Evolutionary conservation across 2,329 filamentous ascomycete genomes (phyloP).

Genomic region (Chaetomiaceae sp.): DNA sequence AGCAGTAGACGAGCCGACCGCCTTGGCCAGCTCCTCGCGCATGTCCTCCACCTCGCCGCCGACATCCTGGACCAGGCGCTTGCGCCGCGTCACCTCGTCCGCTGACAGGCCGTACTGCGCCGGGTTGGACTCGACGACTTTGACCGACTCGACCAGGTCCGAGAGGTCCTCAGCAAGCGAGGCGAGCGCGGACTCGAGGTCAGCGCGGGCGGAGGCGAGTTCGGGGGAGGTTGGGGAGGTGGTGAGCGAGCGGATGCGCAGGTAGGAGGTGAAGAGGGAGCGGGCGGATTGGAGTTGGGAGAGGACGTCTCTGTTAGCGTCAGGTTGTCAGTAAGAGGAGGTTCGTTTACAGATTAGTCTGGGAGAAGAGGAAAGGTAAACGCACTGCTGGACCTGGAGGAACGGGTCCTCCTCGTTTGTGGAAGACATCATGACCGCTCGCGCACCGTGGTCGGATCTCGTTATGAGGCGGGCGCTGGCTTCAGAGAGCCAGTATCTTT

Average conservation of each 20-base stretch:
- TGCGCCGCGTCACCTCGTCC: constrained; percentile 74
- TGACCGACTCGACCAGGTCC: constrained; percentile 83
- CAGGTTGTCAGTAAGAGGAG: too few relatives aligned
- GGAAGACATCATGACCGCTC: constrained; percentile 58
- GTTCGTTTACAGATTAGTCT: not conserved
- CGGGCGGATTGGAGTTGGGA: constrained; percentile 74
- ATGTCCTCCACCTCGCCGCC: constrained; percentile 85
- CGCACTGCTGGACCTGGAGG: constrained; percentile 67
- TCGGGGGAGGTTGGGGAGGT: constrained; percentile 72
- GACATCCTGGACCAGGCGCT: constrained; percentile 83
- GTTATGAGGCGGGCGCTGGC: constrained; percentile 12
- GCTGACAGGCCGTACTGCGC: constrained; percentile 80
- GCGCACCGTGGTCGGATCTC: constrained; percentile 26
- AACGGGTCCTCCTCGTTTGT: constrained; percentile 65
- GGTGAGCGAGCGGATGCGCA: constrained; percentile 86
- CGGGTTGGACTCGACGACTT: constrained; percentile 82
- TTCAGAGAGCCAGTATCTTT: constrained; percentile 9
- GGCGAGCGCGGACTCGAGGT: constrained; percentile 62
- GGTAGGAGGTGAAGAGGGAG: constrained; percentile 87
- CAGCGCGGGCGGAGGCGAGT: constrained; percentile 70
- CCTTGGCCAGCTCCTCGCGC: constrained; percentile 70
- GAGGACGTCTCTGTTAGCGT: constrained; percentile 70
- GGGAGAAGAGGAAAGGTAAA: constrained; percentile 13
- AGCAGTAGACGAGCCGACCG: not conserved
- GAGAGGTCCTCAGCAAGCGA: constrained; percentile 77